These are phyloP conservation scores for Cucurbitaria berberidis DNA, from an alignment of 2,329 filamentous ascomycete species.

Conservation along the genomic window DNA sequence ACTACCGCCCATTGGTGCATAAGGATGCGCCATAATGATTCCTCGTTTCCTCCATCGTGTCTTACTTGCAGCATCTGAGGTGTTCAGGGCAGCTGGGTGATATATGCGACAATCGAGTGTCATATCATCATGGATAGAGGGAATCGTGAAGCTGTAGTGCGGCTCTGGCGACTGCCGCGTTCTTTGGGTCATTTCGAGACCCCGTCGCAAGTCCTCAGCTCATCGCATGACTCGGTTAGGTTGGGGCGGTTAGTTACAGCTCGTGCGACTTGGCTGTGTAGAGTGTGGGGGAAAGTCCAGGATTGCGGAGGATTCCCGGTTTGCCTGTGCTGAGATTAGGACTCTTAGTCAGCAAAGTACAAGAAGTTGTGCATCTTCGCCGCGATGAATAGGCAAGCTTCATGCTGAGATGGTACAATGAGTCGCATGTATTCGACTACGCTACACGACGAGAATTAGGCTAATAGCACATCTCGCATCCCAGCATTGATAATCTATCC, in stretches of 20 bases:
- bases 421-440: not conserved
- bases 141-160: slow-evolving; percentile 72
- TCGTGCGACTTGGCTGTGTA: not conserved
- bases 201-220: slow-evolving; percentile 25
- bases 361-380: not conserved
- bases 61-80: slow-evolving; percentile 1
- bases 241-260: not conserved
- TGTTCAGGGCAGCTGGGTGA: slow-evolving; percentile 54
- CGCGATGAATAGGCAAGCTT: not conserved
- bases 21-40: slow-evolving; percentile 84
- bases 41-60: slow-evolving; percentile 52
- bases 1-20: slow-evolving; percentile 83
- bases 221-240: slow-evolving; percentile 29
- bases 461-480: too few species aligned
- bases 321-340: not conserved
- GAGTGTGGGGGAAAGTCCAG: slow-evolving; percentile 3
- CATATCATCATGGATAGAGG: slow-evolving; percentile 80
- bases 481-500: too few species aligned
- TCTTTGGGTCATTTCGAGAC: slow-evolving; percentile 32
- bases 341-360: not conserved
- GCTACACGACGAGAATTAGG: not conserved
- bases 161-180: slow-evolving; percentile 37
- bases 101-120: slow-evolving; percentile 83
- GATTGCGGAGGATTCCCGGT: not conserved
- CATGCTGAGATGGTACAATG: not conserved